Percentiles rank a stretch among this genome's conserved stretches.
Evolutionary conservation across 148 eudicot genomes (phyloP).

Genomic region (Drosera capensis): DNA sequence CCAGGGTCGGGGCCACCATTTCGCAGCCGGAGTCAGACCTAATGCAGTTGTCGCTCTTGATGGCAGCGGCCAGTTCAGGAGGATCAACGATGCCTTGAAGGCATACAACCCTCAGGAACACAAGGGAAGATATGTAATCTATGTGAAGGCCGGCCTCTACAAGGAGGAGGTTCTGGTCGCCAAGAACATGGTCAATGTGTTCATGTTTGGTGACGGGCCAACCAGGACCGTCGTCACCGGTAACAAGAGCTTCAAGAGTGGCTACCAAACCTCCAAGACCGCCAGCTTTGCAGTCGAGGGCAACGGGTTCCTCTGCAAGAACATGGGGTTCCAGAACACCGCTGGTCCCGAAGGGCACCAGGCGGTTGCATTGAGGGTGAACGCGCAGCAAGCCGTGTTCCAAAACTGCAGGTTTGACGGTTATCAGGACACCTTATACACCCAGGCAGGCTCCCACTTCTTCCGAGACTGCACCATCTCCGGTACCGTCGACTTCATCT

Average conservation of each 20-base stretch:
- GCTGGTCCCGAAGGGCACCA: constrained; percentile 33
- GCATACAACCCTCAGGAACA: constrained; percentile 18
- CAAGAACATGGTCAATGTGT: constrained; percentile 16
- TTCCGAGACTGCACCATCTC: constrained; percentile 23
- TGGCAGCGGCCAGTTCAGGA: constrained; percentile 34
- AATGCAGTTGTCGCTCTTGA: constrained; percentile 37
- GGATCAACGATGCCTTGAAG: constrained; percentile 20
- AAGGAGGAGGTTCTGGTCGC: constrained; percentile 18
- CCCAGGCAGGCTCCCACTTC: constrained; percentile 15
- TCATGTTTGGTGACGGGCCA: constrained; percentile 49
- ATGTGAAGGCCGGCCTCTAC: constrained; percentile 36
- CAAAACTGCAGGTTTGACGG: constrained; percentile 22
- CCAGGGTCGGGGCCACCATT: too few relatives aligned
- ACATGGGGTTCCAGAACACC: constrained; percentile 26
- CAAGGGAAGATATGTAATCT: constrained; percentile 20
- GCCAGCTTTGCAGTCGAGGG: constrained; percentile 28
- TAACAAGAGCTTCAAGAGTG: constrained; percentile 8
- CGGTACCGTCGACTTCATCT: constrained; percentile 24
- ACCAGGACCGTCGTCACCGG: constrained; percentile 27
- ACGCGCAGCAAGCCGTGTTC: constrained; percentile 15
- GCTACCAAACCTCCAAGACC: constrained; percentile 13
- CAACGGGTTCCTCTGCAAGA: constrained; percentile 15
- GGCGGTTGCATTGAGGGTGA: constrained; percentile 24
- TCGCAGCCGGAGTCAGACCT: constrained; percentile 5
- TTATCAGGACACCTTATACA: constrained; percentile 24